These are phyloP conservation scores for Inga oerstediana DNA, from an alignment of 306 rosid genomes.

Conservation along the genomic window DNA sequence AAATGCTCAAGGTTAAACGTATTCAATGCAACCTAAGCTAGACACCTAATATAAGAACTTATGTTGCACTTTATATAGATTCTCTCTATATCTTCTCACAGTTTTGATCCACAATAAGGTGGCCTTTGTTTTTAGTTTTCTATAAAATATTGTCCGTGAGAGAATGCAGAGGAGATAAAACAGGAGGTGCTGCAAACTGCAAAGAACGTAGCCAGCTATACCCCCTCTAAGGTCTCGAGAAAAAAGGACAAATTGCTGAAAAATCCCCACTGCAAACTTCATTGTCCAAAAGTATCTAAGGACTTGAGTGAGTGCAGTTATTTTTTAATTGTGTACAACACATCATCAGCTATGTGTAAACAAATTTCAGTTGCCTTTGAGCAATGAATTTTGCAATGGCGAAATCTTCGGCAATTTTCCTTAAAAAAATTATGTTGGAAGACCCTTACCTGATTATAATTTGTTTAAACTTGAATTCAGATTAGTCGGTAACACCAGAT, in stretches of 20 bases:
- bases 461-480: too few relatives aligned
- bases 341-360: too few relatives aligned
- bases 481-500: too few relatives aligned
- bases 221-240: too few relatives aligned
- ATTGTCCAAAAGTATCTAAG: too few relatives aligned
- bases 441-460: background rate
- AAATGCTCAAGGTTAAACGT: background rate
- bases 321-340: too few relatives aligned
- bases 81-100: background rate
- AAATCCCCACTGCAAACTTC: too few relatives aligned
- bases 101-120: background rate
- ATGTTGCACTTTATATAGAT: background rate
- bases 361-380: too few relatives aligned
- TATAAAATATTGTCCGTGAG: background rate
- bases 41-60: background rate
- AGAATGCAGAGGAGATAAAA: background rate
- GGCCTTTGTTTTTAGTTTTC: background rate
- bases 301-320: too few relatives aligned
- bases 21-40: background rate
- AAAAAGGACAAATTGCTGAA: too few relatives aligned
- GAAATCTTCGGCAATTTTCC: too few relatives aligned
- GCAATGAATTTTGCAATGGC: too few relatives aligned
- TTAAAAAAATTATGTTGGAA: background rate
- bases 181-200: background rate
- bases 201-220: background rate